A percentile compares a stretch with the other conserved stretches of the same genome.
Conservation (phyloP, 164 flowering plant genomes). For the Macadamia integrifolia region DNA sequence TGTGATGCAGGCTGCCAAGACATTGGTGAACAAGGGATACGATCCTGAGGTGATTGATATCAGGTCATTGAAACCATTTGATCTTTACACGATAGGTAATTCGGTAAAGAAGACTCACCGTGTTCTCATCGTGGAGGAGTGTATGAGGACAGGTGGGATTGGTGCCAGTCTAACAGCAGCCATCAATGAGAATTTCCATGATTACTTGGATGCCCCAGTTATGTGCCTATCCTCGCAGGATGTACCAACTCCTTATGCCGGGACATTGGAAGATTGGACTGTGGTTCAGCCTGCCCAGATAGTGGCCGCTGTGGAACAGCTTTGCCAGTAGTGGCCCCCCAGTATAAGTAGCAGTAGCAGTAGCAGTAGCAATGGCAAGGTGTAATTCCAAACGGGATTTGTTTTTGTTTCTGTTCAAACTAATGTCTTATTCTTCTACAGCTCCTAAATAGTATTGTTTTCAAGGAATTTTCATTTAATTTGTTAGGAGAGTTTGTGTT, state of each 20-base stretch:
- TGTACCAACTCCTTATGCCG: constrained; percentile 92
- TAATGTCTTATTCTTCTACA: not conserved
- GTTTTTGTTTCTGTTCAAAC: not conserved
- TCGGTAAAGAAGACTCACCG: constrained; percentile 84
- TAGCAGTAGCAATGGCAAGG: not conserved
- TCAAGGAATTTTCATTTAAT: not conserved
- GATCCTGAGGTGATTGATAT: constrained; percentile 90
- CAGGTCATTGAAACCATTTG: constrained; percentile 85
- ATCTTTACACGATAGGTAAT: constrained; percentile 76
- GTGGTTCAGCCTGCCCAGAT: constrained; percentile 92
- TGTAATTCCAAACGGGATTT: not conserved
- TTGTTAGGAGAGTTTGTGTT: not conserved
- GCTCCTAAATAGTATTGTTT: not conserved
- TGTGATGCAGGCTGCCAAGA: constrained; percentile 91
- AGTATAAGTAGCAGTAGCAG: not conserved
- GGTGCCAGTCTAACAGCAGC: constrained; percentile 89
- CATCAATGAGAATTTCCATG: constrained; percentile 78
- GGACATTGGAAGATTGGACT: constrained; percentile 78
- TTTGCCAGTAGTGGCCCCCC: constrained; percentile 39
- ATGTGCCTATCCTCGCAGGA: constrained; percentile 84
- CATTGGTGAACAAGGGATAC: constrained; percentile 82
- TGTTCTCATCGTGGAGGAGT: constrained; percentile 85
- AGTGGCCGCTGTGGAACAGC: constrained; percentile 82
- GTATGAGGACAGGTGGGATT: constrained; percentile 94
- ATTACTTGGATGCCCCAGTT: constrained; percentile 80